Conservation (phyloP, 75 land plant genomes). For the Azolla pinnata region DNA sequence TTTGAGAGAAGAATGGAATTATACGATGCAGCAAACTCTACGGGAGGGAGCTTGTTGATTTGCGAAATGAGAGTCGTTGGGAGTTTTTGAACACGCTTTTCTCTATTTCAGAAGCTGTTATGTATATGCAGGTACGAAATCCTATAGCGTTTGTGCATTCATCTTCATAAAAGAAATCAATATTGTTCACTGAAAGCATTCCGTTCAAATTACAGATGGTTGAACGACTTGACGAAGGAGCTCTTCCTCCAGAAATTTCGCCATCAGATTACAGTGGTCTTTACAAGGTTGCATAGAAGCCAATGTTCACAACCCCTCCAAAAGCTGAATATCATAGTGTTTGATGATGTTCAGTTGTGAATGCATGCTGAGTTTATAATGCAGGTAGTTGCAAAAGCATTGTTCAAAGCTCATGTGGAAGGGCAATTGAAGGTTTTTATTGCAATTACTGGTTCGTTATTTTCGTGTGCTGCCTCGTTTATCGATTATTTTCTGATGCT, state of each 20-base stretch:
- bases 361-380: conserved; percentile 1
- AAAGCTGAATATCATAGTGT: background rate
- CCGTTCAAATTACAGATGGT: conserved; percentile 81
- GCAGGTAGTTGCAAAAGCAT: conserved; percentile 89
- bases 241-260: conserved; percentile 52
- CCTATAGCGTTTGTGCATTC: too few species aligned
- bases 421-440: conserved; percentile 79
- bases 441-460: background rate
- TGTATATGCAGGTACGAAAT: conserved; percentile 82
- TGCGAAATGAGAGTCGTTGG: conserved; percentile 88
- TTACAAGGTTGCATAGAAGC: conserved; percentile 40
- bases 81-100: conserved; percentile 92
- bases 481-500: background rate
- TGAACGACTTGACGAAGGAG: conserved; percentile 87
- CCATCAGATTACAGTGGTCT: conserved; percentile 81
- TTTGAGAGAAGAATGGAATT: background rate
- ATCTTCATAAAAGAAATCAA: conserved; percentile 7
- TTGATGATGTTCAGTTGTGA: background rate
- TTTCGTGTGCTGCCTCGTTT: background rate
- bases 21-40: conserved; percentile 70
- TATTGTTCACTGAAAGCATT: background rate
- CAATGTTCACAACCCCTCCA: background rate
- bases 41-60: conserved; percentile 93
- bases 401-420: conserved; percentile 95
- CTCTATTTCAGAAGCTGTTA: conserved; percentile 93